Percentiles rank a stretch among this genome's conserved stretches.
Evolutionary conservation across 2,329 filamentous ascomycete genomes (phyloP).

Genomic region (Daldinia sp.): DNA sequence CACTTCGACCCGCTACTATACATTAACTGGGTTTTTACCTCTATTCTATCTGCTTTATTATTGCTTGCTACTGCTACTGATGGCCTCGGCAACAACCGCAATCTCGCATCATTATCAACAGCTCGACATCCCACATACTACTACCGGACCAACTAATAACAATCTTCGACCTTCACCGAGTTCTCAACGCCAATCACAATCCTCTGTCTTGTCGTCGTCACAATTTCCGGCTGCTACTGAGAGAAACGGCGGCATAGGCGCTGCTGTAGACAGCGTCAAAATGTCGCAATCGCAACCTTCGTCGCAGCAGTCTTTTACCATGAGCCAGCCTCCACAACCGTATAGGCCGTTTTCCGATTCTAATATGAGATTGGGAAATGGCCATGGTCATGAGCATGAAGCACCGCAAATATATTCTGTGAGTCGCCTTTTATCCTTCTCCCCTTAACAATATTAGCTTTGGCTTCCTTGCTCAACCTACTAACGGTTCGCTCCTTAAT

Average conservation of each 20-base stretch:
- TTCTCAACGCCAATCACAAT: constrained; percentile 21
- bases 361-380: constrained; percentile 47
- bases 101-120: constrained; percentile 43
- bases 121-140: constrained; percentile 6
- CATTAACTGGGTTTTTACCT: too few species aligned
- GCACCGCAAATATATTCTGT: constrained; percentile 70
- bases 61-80: constrained; percentile 20
- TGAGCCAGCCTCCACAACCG: constrained; percentile 60
- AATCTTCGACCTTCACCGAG: constrained; percentile 22
- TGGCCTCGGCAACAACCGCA: constrained; percentile 51
- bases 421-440: constrained; percentile 37
- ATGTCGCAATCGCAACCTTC: constrained; percentile 59
- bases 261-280: constrained; percentile 45
- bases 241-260: constrained; percentile 39
- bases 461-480: constrained; percentile 14
- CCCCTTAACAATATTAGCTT: background rate
- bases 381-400: constrained; percentile 44
- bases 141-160: constrained; percentile 13
- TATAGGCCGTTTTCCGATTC: constrained; percentile 54
- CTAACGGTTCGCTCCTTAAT: constrained; percentile 25
- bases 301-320: constrained; percentile 64
- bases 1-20: constrained; percentile 31
- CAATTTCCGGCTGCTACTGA: constrained; percentile 23
- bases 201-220: constrained; percentile 14
- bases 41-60: too few species aligned